phyloP scores from a whole-genome alignment of 106 monocot species.

The Cymbidium sinense region DNA sequence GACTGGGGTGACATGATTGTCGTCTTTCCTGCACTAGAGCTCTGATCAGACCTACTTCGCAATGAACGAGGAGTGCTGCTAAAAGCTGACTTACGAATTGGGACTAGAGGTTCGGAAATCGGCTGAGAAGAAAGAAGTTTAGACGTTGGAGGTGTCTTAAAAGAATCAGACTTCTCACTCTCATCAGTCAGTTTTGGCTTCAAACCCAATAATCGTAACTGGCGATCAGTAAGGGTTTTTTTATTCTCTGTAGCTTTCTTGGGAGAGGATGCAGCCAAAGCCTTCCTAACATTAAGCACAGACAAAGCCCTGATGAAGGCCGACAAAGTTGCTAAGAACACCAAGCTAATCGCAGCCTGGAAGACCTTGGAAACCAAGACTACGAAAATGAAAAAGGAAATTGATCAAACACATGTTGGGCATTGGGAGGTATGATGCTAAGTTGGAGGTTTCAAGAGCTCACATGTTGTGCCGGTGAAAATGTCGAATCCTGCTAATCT shows the following conservation, averaged over 20 bases:
- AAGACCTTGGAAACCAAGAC: constrained; percentile 31
- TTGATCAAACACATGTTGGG: constrained; percentile 36
- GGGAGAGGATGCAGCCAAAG: constrained; percentile 1
- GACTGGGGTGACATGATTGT: constrained; percentile 15
- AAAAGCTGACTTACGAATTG: constrained; percentile 45
- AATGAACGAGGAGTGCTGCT: constrained; percentile 44
- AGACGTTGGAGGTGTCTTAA: constrained; percentile 36
- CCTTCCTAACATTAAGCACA: constrained; percentile 24
- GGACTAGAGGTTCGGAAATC: constrained; percentile 49
- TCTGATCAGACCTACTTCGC: constrained; percentile 28
- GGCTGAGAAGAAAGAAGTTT: constrained; percentile 11
- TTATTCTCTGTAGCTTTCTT: constrained; percentile 20
- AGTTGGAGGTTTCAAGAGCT: not conserved
- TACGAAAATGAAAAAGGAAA: constrained; percentile 20
- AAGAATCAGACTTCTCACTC: constrained; percentile 5
- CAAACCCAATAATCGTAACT: constrained; percentile 51
- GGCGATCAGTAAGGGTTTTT: constrained; percentile 38
- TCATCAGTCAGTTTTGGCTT: constrained; percentile 25
- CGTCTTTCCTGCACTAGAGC: constrained; percentile 29
- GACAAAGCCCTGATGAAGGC: constrained; percentile 38
- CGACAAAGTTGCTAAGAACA: constrained; percentile 29
- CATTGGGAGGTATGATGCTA: not conserved
- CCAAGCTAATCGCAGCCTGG: constrained; percentile 27
- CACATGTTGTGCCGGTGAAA: constrained; percentile 26
- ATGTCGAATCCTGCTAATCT: constrained; percentile 16